These are phyloP conservation scores for Trichophyton verrucosum DNA, from an alignment of 2,329 filamentous ascomycete genomes.

Conservation along the genomic window DNA sequence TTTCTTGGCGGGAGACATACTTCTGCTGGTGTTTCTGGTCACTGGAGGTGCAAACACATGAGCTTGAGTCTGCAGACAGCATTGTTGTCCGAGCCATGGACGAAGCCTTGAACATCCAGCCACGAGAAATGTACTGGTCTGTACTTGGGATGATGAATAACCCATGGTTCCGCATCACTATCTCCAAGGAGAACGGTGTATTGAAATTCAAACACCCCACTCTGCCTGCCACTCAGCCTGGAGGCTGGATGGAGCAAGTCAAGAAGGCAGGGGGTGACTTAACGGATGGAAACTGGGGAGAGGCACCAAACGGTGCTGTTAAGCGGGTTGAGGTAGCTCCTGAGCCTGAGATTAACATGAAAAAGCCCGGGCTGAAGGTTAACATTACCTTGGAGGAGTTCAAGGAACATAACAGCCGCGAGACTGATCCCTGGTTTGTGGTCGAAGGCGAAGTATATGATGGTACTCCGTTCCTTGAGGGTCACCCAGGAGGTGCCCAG, in stretches of 20 bases:
- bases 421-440: slow-evolving; percentile 66
- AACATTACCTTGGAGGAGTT: slow-evolving; percentile 60
- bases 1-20: slow-evolving; percentile 65
- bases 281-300: slow-evolving; percentile 73
- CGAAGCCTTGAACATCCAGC: slow-evolving; percentile 73
- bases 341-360: slow-evolving; percentile 62
- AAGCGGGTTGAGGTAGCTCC: slow-evolving; percentile 32
- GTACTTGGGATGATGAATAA: slow-evolving; percentile 98
- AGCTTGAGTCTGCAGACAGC: slow-evolving; percentile 53
- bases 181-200: slow-evolving; percentile 52
- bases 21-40: slow-evolving; percentile 96
- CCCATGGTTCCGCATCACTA: slow-evolving; percentile 74
- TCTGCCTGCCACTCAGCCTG: slow-evolving; percentile 60
- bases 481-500: slow-evolving; percentile 72
- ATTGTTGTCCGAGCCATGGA: slow-evolving; percentile 82
- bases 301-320: slow-evolving; percentile 35
- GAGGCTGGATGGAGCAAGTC: slow-evolving; percentile 87
- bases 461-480: slow-evolving; percentile 65
- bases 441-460: slow-evolving; percentile 82
- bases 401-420: slow-evolving; percentile 50
- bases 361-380: slow-evolving; percentile 51
- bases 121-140: slow-evolving; percentile 91
- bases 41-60: slow-evolving; percentile 50
- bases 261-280: slow-evolving; percentile 74
- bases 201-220: slow-evolving; percentile 82